Evolutionary conservation across 495 filamentous ascomycete genomes (phyloP).

Genomic region (Wilcoxina mikolae): DNA sequence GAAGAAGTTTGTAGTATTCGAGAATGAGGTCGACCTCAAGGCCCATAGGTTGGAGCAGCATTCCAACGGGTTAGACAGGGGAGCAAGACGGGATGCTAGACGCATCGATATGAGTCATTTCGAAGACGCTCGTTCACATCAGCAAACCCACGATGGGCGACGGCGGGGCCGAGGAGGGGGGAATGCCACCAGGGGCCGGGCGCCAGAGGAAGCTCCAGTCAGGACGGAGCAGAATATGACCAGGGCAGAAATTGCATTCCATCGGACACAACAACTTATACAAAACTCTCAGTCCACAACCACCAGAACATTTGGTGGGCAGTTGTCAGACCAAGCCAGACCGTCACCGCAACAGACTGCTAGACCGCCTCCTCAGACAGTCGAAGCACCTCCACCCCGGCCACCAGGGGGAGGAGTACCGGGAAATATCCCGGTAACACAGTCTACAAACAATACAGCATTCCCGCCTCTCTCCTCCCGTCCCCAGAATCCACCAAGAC

Average conservation of each 20-base stretch:
- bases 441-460: slow-evolving; percentile 16
- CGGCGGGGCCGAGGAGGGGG: slow-evolving; percentile 32
- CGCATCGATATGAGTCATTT: slow-evolving; percentile 77
- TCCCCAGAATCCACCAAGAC: slow-evolving; percentile 15
- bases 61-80: slow-evolving; percentile 64
- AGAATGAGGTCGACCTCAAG: slow-evolving; percentile 83
- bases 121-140: slow-evolving; percentile 51
- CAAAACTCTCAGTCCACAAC: slow-evolving; percentile 69
- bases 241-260: slow-evolving; percentile 81
- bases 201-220: slow-evolving; percentile 63
- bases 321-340: slow-evolving; percentile 43
- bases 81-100: slow-evolving; percentile 68
- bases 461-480: slow-evolving; percentile 23
- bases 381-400: slow-evolving; percentile 18
- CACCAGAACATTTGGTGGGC: slow-evolving; percentile 65
- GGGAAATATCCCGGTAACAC: slow-evolving; percentile 1
- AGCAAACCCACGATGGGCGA: slow-evolving; percentile 42
- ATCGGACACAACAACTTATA: slow-evolving; percentile 61
- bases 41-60: slow-evolving; percentile 68
- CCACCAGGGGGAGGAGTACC: slow-evolving; percentile 11
- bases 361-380: slow-evolving; percentile 1
- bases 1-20: slow-evolving; percentile 97
- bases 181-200: slow-evolving; percentile 41
- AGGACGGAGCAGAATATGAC: slow-evolving; percentile 71
- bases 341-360: slow-evolving; percentile 10